Evolutionary conservation across 345 rosid species (phyloP), one percentile per base, ranked within the genome.

Genomic region (Camelina neglecta): DNA sequence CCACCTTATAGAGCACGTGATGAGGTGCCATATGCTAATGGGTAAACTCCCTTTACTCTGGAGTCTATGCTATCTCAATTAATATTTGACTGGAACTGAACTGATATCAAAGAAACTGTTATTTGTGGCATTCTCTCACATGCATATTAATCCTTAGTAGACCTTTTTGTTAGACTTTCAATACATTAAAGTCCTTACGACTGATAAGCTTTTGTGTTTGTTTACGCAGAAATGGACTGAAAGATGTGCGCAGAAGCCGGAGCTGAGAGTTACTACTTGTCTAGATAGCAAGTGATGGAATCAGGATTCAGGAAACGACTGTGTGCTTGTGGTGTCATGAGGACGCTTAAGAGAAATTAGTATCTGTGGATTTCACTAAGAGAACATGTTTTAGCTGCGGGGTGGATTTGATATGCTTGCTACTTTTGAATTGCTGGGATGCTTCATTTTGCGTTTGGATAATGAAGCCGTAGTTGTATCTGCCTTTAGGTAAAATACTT

Each of bases 231-330:
- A 90, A 90, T 82, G 96, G 90, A 72, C 51, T 50, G 67, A 86
- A 88, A 79, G 98, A 93, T 64, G 89, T 89, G 44, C 95, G 88
- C 76, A 80, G 94, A 63, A 93, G 97, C 89, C 84, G 97, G 83
- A 93, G 98, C 84, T 93, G 74, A 86, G 78, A 47, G 59, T 53
- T 60, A 35, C 41, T 11, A 41, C 66, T 33, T 71, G 59, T 60
- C 60, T 35, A 60, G 41, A 50, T 73, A 64, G 73, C 80, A 56
- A 66, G 66, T 57, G 65, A 38, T 59, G 75, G 57, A 77, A 75
- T 51, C 77, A 75, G 70, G 76, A 71, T 74, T 49, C 74, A 74
- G 71, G 76, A 71, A 59, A 71, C 67, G 64, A 74, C 86, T 85
- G 80, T 36, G 23, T 69, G 49, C 75, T 69, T 62, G 71, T 18